Evolutionary conservation across 2,329 filamentous ascomycete genomes (phyloP).

Genomic region (Capronia epimyces): DNA sequence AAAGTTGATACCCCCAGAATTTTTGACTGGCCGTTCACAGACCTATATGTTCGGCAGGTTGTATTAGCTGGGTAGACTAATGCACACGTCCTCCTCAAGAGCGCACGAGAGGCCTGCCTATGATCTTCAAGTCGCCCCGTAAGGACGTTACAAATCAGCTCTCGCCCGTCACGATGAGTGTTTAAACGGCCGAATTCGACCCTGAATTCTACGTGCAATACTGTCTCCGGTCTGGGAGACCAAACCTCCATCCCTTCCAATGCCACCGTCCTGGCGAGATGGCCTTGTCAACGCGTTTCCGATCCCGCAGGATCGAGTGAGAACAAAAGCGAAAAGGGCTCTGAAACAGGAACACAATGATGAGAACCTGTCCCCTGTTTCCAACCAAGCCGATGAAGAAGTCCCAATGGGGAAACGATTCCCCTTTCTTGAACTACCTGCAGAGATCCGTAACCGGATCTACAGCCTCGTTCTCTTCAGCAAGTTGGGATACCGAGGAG

Average conservation of each 20-base stretch:
- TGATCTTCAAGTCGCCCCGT: slow-evolving; percentile 46
- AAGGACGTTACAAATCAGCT: slow-evolving; percentile 40
- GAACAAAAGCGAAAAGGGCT: slow-evolving; percentile 24
- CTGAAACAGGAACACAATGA: slow-evolving; percentile 25
- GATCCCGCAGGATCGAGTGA: slow-evolving; percentile 27
- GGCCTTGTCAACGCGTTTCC: slow-evolving; percentile 29
- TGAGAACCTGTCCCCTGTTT: slow-evolving; percentile 2
- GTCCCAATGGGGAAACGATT: slow-evolving; percentile 35
- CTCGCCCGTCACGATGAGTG: slow-evolving; percentile 21
- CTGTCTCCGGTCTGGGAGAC: neutral
- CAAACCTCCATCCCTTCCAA: slow-evolving; percentile 5
- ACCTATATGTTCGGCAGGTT: slow-evolving; percentile 52
- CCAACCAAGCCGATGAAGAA: slow-evolving; percentile 9
- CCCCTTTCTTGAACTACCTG: slow-evolving; percentile 50
- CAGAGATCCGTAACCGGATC: slow-evolving; percentile 49
- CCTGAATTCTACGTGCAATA: slow-evolving; percentile 7
- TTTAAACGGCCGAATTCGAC: slow-evolving; percentile 12
- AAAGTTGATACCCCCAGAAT: slow-evolving; percentile 56
- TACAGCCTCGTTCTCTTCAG: slow-evolving; percentile 33
- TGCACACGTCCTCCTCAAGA: slow-evolving; percentile 45
- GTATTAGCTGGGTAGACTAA: slow-evolving; percentile 51
- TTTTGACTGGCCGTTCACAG: slow-evolving; percentile 54
- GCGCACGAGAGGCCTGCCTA: slow-evolving; percentile 42
- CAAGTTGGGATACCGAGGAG: slow-evolving; percentile 28
- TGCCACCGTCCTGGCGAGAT: slow-evolving; percentile 26